Conservation (phyloP, 2,329 filamentous ascomycete species). For the Ceratocystis smalleyi region DNA sequence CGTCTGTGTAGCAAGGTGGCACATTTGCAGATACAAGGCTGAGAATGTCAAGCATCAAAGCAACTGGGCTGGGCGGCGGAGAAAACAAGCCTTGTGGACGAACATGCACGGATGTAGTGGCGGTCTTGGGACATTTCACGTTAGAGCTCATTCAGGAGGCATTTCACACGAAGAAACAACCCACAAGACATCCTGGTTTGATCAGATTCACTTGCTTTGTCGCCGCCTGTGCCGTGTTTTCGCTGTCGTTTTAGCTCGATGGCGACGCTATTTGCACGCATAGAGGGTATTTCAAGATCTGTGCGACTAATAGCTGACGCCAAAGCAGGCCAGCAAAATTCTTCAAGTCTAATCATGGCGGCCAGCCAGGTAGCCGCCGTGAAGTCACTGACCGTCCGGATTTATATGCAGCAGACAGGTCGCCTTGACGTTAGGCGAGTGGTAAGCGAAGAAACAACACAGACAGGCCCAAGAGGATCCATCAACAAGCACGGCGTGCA, state of each 20-base stretch:
- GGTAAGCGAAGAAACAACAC: background rate
- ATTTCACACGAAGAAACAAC: background rate
- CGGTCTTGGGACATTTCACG: background rate
- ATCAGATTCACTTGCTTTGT: background rate
- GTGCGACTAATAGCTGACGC: background rate
- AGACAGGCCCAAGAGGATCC: background rate
- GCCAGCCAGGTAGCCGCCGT: background rate
- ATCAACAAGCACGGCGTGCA: background rate
- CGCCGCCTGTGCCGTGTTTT: background rate
- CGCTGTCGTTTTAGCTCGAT: background rate
- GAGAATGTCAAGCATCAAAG: background rate
- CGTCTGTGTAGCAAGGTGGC: background rate
- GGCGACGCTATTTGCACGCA: too few relatives aligned
- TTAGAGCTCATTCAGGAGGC: background rate
- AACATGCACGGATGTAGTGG: background rate
- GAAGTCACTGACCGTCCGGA: too few relatives aligned
- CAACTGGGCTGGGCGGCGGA: background rate
- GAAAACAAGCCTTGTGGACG: background rate
- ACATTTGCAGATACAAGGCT: background rate
- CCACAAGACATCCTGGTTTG: background rate
- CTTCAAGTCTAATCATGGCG: background rate
- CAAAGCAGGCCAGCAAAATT: background rate
- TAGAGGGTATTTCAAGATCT: background rate
- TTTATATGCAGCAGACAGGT: too few relatives aligned
- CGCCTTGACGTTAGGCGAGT: background rate